Evolutionary conservation across 192 early-diverging fungal genomes (phyloP).

Genomic region (Podila horticola): DNA sequence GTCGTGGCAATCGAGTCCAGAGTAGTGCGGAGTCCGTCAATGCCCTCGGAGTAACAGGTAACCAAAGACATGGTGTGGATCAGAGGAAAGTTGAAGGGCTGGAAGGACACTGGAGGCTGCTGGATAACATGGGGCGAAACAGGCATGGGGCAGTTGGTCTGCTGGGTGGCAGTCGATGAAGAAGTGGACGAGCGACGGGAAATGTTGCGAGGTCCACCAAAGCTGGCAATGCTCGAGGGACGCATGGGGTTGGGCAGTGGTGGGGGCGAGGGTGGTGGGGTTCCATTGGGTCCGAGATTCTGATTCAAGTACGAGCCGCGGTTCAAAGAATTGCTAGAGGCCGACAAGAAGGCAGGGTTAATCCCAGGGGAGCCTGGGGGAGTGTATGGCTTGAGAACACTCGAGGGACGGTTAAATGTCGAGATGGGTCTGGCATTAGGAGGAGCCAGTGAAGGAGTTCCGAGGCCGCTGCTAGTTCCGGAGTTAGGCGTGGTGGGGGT

Average conservation of each 20-base stretch:
- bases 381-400: slow-evolving; percentile 40
- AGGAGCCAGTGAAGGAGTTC: slow-evolving; percentile 16
- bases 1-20: slow-evolving; percentile 83
- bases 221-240: slow-evolving; percentile 30
- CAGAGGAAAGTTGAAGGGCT: slow-evolving; percentile 63
- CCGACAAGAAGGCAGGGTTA: slow-evolving; percentile 41
- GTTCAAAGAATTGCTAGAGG: slow-evolving; percentile 26
- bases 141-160: slow-evolving; percentile 40
- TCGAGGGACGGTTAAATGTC: slow-evolving; percentile 34
- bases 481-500: slow-evolving; percentile 15
- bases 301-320: slow-evolving; percentile 42
- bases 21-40: slow-evolving; percentile 76
- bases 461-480: slow-evolving; percentile 7
- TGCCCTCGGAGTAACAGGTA: slow-evolving; percentile 83
- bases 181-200: slow-evolving; percentile 49
- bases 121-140: slow-evolving; percentile 46
- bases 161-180: slow-evolving; percentile 41
- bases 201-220: slow-evolving; percentile 40
- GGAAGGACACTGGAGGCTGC: slow-evolving; percentile 54
- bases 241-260: slow-evolving; percentile 36
- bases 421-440: slow-evolving; percentile 26
- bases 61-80: slow-evolving; percentile 78
- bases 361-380: slow-evolving; percentile 38
- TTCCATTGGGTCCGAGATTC: slow-evolving; percentile 33
- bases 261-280: slow-evolving; percentile 47